A percentile compares a stretch with the other conserved stretches of the same genome.
Conservation (phyloP, 345 rosid genomes). For the Brassica incana region DNA sequence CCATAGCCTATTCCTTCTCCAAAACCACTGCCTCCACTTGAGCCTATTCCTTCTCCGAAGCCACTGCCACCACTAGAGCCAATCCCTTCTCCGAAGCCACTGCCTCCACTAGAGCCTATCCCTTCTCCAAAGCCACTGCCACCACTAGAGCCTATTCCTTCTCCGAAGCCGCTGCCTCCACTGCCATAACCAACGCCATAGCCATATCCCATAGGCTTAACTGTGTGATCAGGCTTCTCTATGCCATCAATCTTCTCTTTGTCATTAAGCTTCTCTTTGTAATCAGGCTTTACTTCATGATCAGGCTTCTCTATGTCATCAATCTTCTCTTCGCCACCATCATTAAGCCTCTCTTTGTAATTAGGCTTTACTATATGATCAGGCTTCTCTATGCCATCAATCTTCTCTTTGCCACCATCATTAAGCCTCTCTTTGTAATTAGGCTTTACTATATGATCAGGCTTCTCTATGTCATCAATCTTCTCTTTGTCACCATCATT, state of each 20-base stretch:
- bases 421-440: neutral
- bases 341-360: neutral
- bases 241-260: neutral
- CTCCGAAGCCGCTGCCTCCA: constrained; percentile 7
- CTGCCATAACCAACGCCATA: constrained; percentile 25
- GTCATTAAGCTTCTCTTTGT: neutral
- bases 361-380: neutral
- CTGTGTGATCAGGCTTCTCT: neutral
- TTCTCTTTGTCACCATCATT: too few species aligned
- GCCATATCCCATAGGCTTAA: constrained; percentile 31
- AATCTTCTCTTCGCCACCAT: too few species aligned
- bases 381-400: neutral
- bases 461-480: neutral
- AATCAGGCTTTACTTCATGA: neutral
- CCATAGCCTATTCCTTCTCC: constrained; percentile 35
- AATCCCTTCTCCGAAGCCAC: constrained; percentile 37
- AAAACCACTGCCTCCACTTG: constrained; percentile 30
- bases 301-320: neutral
- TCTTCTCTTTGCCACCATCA: neutral
- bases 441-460: neutral
- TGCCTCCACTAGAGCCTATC: constrained; percentile 21
- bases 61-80: constrained; percentile 41
- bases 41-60: constrained; percentile 38
- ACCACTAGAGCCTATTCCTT: neutral
- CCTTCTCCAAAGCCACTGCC: constrained; percentile 16